Base-by-base conservation (phyloP, 2,329 filamentous ascomycete species). In the Aspergillus sp. region DNA sequence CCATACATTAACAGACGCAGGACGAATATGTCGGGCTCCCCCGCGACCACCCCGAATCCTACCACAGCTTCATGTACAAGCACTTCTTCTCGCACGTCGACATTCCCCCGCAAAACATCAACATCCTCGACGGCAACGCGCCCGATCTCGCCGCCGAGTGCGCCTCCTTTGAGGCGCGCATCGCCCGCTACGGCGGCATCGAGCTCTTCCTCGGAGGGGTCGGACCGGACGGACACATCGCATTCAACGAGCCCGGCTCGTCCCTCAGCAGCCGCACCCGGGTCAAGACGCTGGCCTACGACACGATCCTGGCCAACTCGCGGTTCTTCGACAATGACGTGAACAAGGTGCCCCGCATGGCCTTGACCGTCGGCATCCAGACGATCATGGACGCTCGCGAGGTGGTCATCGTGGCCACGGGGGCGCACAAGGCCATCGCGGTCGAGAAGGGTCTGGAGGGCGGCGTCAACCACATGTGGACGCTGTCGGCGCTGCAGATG, bases 51-150 rank as follows among this genome's bases (percentile, higher is more conserved):
- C 86, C 89, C 11, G 86, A 94, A 71, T 91, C 87, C 64, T 95
- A 95, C 74, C 90, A 95, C 76, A 89, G 86, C 59, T 95, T 94
- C 78, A 94, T 95, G 90, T 95, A 91, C 82, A 89, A 88, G 74
- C 82, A 94, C 75, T 91, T 95, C 79, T 95, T 95, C 79, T 89
- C 88, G 41, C 89, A 86, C 59, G 86, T 94, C 63, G 89, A 95
- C 67, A 87, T 94, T 62, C 82, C 86, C 59, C 90, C 90, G 4
- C 81, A 82, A 65, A 92, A 93, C 69, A 90, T 94, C 68, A 86
- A 95, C 74, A 91, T 94, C 64, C 82, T 93, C 36, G 84, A 93
- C 67, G 89, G 89, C 64, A 93, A 92, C 67, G 88, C 89, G 0
- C 75, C 81, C 13, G 88, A 90, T 66, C 82, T 91, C 2, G 84